Percentiles rank a stretch among this genome's conserved stretches.
Conservation (phyloP, 768 basidiomycete genomes). For the Lactarius hatsudake region DNA sequence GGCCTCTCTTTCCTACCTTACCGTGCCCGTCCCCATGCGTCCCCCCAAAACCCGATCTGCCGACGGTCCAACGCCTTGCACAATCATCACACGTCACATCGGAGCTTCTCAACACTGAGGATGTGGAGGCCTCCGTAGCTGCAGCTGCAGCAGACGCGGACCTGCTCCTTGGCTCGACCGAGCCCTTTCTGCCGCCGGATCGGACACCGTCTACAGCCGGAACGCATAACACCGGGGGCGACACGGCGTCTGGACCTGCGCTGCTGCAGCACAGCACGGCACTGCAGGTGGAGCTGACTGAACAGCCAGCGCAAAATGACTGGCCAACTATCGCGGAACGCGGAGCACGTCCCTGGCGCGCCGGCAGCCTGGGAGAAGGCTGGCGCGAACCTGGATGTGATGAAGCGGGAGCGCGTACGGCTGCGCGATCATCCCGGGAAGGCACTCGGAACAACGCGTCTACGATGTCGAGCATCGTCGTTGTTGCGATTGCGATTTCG, state of each 20-base stretch:
- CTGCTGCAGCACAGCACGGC: constrained; percentile 27
- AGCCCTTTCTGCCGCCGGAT: constrained; percentile 32
- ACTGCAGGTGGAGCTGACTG: constrained; percentile 71
- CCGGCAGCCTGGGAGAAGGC: constrained; percentile 33
- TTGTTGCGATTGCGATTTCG: constrained; percentile 65
- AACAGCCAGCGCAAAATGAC: constrained; percentile 84
- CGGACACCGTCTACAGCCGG: background rate
- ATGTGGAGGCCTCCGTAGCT: background rate
- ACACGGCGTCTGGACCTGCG: background rate
- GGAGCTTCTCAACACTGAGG: background rate
- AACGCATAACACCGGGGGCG: background rate
- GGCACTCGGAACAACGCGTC: constrained; percentile 52
- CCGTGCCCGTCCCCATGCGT: background rate
- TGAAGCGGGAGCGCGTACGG: constrained; percentile 54
- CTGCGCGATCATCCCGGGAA: constrained; percentile 52
- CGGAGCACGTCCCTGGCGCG: constrained; percentile 24
- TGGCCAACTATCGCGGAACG: constrained; percentile 51
- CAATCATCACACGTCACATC: constrained; percentile 29
- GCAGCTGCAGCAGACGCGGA: too few species aligned
- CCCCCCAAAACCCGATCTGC: constrained; percentile 36
- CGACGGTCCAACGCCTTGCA: background rate
- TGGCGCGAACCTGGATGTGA: too few species aligned
- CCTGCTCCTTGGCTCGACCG: constrained; percentile 11
- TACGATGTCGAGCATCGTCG: constrained; percentile 47
- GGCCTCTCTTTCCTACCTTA: background rate